Conservation (phyloP, 129 eudicot genomes). For the Daucus carota region DH1_v3.0 NC_030382.2:39523501-39524000, state of each 20-base stretch:
- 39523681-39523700: neutral
- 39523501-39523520: constrained; percentile 46
- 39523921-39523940: neutral
- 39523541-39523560: constrained; percentile 98
- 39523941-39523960: neutral
- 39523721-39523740: neutral
- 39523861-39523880: neutral
- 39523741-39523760: neutral
- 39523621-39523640: neutral
- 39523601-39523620: neutral
- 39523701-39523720: too few relatives aligned
- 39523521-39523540: constrained; percentile 89
- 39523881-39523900: neutral
- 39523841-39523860: neutral
- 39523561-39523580: constrained; percentile 98
- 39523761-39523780: neutral
- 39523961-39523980: neutral
- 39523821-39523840: neutral
- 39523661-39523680: neutral
- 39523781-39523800: neutral
- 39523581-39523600: constrained; percentile 19
- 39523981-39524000: neutral
- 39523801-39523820: neutral
- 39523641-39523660: neutral
- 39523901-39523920: neutral